Percentiles rank a stretch among this genome's conserved stretches.
Evolutionary conservation across 257 asterid species (phyloP).

Genomic region (Nicotiana paniculata): DNA sequence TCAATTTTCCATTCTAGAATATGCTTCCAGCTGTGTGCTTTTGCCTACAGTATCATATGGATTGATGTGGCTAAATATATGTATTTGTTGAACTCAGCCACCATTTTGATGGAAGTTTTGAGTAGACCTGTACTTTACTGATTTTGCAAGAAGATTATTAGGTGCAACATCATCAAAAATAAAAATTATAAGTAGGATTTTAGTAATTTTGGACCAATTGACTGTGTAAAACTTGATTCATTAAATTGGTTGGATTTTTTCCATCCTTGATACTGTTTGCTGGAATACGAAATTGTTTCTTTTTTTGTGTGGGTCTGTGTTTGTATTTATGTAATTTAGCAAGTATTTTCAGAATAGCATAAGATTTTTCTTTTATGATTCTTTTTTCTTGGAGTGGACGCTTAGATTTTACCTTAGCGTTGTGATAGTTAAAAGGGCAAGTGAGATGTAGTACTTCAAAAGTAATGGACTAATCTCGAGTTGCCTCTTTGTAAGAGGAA

Average conservation of each 20-base stretch:
- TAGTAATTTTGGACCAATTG: neutral
- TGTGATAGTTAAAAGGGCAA: no score
- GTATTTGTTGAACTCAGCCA: neutral
- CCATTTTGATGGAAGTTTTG: neutral
- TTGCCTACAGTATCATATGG: slow-evolving; percentile 3
- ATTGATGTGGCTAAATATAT: neutral
- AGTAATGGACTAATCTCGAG: no score
- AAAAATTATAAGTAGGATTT: neutral
- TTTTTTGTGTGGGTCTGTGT: neutral
- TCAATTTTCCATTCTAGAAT: neutral
- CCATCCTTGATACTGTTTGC: neutral
- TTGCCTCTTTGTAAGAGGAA: neutral
- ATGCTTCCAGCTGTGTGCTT: slow-evolving; percentile 1
- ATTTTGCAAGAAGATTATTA: neutral
- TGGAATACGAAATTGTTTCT: neutral
- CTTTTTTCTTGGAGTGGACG: no score
- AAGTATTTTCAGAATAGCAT: neutral
- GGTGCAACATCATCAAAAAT: neutral
- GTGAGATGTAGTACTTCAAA: no score
- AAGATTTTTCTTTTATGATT: no score
- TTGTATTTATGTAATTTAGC: neutral
- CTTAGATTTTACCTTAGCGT: no score
- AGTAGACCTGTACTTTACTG: neutral
- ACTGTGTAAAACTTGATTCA: neutral
- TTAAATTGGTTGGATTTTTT: neutral